These are phyloP conservation scores for Picea engelmannii DNA, from an alignment of 83 land plant genomes.

Conservation along the genomic window DNA sequence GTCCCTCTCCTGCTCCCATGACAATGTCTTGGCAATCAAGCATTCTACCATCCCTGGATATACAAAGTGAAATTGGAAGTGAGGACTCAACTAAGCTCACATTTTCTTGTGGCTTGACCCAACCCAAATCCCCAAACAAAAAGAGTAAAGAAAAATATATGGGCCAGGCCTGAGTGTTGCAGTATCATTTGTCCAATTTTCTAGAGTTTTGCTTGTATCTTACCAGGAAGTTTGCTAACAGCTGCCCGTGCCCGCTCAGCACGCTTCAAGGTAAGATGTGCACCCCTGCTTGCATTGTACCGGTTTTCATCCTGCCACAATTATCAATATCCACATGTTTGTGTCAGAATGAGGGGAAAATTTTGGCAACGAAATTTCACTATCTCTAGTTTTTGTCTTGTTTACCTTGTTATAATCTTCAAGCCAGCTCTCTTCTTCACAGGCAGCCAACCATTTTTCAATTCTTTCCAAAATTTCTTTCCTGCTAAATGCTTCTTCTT, in stretches of 20 bases:
- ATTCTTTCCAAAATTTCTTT: conserved; percentile 92
- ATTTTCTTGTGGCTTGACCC: background rate
- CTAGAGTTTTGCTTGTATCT: background rate
- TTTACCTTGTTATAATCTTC: conserved; percentile 94
- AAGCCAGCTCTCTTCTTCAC: conserved; percentile 97
- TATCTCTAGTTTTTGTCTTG: background rate
- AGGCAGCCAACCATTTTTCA: conserved; percentile 93
- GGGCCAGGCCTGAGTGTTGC: background rate
- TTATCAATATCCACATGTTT: background rate
- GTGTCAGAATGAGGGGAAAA: background rate
- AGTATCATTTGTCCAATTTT: too few species aligned
- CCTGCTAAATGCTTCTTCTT: conserved; percentile 87
- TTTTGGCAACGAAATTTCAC: background rate
- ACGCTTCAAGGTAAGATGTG: conserved; percentile 86
- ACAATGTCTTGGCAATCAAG: conserved; percentile 47
- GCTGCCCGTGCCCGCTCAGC: conserved; percentile 89
- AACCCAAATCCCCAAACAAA: too few species aligned
- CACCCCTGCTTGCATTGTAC: conserved; percentile 92
- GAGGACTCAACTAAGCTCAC: background rate
- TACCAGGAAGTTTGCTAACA: conserved; percentile 89
- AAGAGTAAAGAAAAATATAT: background rate
- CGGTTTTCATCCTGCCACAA: conserved; percentile 82
- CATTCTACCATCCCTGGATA: conserved; percentile 74
- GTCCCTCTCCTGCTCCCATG: conserved; percentile 86
- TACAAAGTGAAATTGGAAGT: background rate